Evolutionary conservation across 345 rosid genomes (phyloP), one percentile per base, ranked within the genome.

Genomic region (Laguncularia racemosa): DNA sequence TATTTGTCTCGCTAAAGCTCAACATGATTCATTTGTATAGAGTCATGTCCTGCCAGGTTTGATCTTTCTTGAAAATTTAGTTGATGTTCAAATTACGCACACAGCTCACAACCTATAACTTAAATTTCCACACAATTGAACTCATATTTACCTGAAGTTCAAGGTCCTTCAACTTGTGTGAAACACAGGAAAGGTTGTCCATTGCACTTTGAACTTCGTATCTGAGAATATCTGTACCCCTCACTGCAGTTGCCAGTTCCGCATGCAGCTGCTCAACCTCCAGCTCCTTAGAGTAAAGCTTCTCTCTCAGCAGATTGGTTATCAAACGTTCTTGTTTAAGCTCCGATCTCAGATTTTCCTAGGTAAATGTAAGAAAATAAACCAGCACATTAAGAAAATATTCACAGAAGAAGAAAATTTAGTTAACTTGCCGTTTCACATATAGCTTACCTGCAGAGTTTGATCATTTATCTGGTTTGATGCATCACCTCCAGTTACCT

Each of bases 181-280:
- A 68, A 52, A 58, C 77, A 46, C 81, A 76, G 17, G 97, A 81
- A 57, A 88, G 73, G 71, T 68, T 78, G 71, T 90, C 99, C 78
- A 76, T 21, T 60, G 84, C 74, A 63, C 72, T 82, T 59, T 88
- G 86, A 57, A 84, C 70, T 75, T 95, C 95, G 65, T 76, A 67
- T 65, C 72, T 73, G 48, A 95, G 86, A 51, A 88, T 77, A 67
- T 90, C 95, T 52, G 79, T 85, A 21, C 95, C 84, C 61, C 96
- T 81, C 47, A 88, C 91, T 7, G 84, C 87, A 44, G 96, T 79
- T 52, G 96, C 86, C 48, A 90, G 17, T 74, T 95, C 96, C 48
- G 91, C 92, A 71, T 88, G 88, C 66, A 95, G 53, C 75, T 77
- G 96, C 69, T 90, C 91, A 23, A 76, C 83, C 76, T 95, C 96